phyloP scores from a whole-genome alignment of 2,329 filamentous ascomycete genomes.

The Ploettnerulaceae sp. region DNA sequence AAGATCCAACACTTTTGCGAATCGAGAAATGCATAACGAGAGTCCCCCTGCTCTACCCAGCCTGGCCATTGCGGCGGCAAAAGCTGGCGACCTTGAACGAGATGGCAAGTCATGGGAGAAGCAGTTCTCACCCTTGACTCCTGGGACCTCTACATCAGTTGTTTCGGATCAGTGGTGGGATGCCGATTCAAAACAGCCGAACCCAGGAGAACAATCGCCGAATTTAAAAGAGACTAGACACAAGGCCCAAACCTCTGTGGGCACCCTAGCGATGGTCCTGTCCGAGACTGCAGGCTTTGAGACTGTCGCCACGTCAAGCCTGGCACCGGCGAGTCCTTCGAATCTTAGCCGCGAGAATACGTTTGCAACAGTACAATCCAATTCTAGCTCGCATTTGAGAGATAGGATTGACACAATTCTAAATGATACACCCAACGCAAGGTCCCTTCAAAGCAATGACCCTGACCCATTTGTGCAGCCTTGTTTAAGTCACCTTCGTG shows the following conservation, averaged over 20 bases:
- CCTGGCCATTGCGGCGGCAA: conserved; percentile 32
- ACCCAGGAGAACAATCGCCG: conserved; percentile 14
- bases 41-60: conserved; percentile 31
- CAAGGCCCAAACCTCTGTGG: conserved; percentile 27
- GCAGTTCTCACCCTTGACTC: conserved; percentile 32
- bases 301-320: conserved; percentile 13
- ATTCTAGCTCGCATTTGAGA: conserved; percentile 6
- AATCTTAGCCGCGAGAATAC: conserved; percentile 12
- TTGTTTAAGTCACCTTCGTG: conserved; percentile 14
- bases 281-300: conserved; percentile 22
- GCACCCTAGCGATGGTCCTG: conserved; percentile 26
- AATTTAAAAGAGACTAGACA: conserved; percentile 27
- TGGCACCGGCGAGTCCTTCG: conserved; percentile 10
- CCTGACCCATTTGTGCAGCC: conserved; percentile 28
- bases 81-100: conserved; percentile 23
- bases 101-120: conserved; percentile 32
- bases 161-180: conserved; percentile 39
- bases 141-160: conserved; percentile 29
- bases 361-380: conserved; percentile 2
- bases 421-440: conserved; percentile 14
- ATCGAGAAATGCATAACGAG: conserved; percentile 15
- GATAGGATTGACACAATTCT: conserved; percentile 16
- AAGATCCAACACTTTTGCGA: conserved; percentile 33
- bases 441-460: conserved; percentile 23
- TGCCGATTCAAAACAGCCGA: conserved; percentile 20